A percentile compares a stretch with the other conserved stretches of the same genome.
Conservation (phyloP, 2,329 filamentous ascomycete species). For the Neocucurbitaria cava region DNA sequence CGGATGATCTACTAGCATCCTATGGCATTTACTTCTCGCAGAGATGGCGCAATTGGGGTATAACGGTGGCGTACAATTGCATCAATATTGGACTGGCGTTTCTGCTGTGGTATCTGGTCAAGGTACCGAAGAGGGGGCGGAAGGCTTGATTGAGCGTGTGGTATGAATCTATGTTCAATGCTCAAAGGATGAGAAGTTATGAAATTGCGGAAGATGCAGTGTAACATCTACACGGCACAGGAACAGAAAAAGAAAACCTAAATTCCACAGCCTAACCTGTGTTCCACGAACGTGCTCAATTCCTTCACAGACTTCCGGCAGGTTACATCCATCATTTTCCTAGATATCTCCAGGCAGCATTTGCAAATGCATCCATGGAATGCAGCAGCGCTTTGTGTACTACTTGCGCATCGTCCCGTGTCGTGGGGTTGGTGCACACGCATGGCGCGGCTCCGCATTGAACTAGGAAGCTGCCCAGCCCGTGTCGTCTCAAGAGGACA, state of each 20-base stretch:
- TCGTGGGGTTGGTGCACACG: not conserved
- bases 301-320: not conserved
- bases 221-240: not conserved
- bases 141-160: not conserved
- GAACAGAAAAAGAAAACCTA: too few species aligned
- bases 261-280: too few species aligned
- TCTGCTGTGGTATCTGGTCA: not conserved
- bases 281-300: not conserved
- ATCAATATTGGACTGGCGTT: conserved; percentile 1
- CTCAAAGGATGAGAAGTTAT: not conserved
- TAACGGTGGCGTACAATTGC: not conserved
- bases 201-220: not conserved
- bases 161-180: not conserved
- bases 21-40: not conserved
- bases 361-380: too few species aligned
- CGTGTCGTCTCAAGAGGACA: not conserved
- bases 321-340: not conserved
- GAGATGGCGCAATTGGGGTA: not conserved
- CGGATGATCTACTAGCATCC: not conserved
- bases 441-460: not conserved
- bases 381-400: not conserved
- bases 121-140: not conserved
- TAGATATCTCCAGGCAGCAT: too few species aligned
- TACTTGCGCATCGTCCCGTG: not conserved
- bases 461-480: not conserved